Base-by-base conservation (phyloP, 768 basidiomycete species). In the Leccinum boreale region DNA sequence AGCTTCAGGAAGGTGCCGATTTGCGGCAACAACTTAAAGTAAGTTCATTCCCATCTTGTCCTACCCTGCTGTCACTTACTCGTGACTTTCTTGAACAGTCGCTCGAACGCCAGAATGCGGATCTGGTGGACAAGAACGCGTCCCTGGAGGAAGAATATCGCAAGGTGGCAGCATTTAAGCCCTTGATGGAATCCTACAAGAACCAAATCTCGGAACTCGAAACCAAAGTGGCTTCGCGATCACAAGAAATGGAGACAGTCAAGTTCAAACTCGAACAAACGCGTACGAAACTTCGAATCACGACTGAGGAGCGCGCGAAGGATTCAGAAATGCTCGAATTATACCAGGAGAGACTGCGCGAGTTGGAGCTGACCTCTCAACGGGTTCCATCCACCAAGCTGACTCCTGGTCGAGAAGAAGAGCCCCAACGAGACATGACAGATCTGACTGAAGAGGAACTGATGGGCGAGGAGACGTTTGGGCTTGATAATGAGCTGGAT, bases 1-100 rank as follows among this genome's bases (percentile, higher is more conserved):
- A 98, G 74, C 81, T 98, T 1, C 96, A 98, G 66, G 97, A 98
- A 70, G 85, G 90, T 4, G 93, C 90, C 14, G 92, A 96, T 62
- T 77, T 95, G 19, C 85, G 94, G 26, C 92, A 92, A 60, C 86
- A 87, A 57, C 85, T 95, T 67, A 92, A 90, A 76, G 92, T 89
- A 56, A 36, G 73, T 64, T 64, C 70, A 11, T 24, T 65, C 67
- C 26, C 45, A 19, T 39, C 35, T 51, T 50, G 14, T 55, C 24
- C 51, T 36, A 35, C 36, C 45, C 15, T 3, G 23, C n/a, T 45
- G 33, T 61, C 15, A 59, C 33, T 23, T 53, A 59, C 26, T 21
- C 50, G 14, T 28, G 36, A 21, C 21, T 42, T 57, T 48, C 52
- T 5, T 35, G 35, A 31, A 46, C 57, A 94, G 93, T 84, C 85